These are phyloP conservation scores for Diutina scorzettiae DNA, from an alignment of 1,139 yeast species.

Conservation along the genomic window DNA sequence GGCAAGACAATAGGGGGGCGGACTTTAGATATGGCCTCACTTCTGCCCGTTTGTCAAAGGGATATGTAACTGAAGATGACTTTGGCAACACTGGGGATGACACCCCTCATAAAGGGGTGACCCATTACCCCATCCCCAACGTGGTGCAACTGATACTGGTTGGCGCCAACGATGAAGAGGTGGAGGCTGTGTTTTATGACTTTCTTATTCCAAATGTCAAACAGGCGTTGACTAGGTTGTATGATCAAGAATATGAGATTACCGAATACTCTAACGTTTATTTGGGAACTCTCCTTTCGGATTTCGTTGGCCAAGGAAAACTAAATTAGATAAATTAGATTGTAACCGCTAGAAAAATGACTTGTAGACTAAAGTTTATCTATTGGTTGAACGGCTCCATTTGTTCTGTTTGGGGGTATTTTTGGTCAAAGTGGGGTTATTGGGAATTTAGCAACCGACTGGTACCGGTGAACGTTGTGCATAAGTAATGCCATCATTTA, in stretches of 20 bases:
- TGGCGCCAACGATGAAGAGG: slow-evolving; percentile 15
- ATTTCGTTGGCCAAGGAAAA: slow-evolving; percentile 12
- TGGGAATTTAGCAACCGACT: too few species aligned
- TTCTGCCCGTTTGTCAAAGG: slow-evolving; percentile 27
- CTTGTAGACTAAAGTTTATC: too few species aligned
- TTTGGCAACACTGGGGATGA: slow-evolving; percentile 83
- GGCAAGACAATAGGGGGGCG: background rate
- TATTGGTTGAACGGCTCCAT: too few species aligned
- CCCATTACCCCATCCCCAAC: slow-evolving; percentile 55
- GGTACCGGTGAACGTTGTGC: too few species aligned
- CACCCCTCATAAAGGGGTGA: slow-evolving; percentile 58
- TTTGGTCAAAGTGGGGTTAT: too few species aligned
- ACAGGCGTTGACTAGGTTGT: slow-evolving; percentile 37
- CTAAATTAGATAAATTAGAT: too few species aligned
- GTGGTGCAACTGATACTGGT: slow-evolving; percentile 45
- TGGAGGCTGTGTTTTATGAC: slow-evolving; percentile 69
- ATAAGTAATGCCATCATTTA: too few species aligned
- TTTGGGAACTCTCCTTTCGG: slow-evolving; percentile 24
- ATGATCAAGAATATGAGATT: slow-evolving; percentile 11
- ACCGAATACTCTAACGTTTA: slow-evolving; percentile 21
- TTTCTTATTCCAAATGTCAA: slow-evolving; percentile 56
- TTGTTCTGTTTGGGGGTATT: too few species aligned
- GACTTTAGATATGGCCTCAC: background rate
- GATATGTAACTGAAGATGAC: slow-evolving; percentile 78
- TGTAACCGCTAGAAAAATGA: too few species aligned